Conservation (phyloP, 805 yeast species). For the Wickerhamomyces mucosus region DNA sequence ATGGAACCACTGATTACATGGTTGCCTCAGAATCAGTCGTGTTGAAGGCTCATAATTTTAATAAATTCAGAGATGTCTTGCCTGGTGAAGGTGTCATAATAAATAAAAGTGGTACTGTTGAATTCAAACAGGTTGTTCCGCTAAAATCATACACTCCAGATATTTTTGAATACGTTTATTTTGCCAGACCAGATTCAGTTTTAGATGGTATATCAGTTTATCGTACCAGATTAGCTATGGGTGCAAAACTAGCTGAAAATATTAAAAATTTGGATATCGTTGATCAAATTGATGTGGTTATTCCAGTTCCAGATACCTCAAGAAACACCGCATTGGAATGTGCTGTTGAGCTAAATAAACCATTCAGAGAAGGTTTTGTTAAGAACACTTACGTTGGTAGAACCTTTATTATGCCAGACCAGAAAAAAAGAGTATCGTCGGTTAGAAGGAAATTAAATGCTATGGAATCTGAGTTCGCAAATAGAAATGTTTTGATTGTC, state of each 20-base stretch:
- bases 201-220: constrained; percentile 96
- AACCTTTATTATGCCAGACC: constrained; percentile 98
- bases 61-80: constrained; percentile 65
- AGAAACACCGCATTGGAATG: constrained; percentile 91
- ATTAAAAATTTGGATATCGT: constrained; percentile 43
- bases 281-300: constrained; percentile 78
- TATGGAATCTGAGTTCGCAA: constrained; percentile 86
- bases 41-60: constrained; percentile 82
- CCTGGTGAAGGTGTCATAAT: constrained; percentile 98
- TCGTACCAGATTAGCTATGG: constrained; percentile 89
- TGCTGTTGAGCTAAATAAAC: constrained; percentile 69
- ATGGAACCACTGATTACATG: constrained; percentile 82
- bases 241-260: constrained; percentile 73
- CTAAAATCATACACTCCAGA: constrained; percentile 82
- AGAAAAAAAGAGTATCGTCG: constrained; percentile 84
- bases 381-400: constrained; percentile 96
- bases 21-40: constrained; percentile 94
- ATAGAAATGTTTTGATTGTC: constrained; percentile 76
- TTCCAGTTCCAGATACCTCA: constrained; percentile 98
- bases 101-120: constrained; percentile 70
- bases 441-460: constrained; percentile 94
- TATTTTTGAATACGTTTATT: constrained; percentile 93
- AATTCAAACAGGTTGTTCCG: constrained; percentile 79
- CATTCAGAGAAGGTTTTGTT: constrained; percentile 95
- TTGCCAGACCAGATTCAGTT: constrained; percentile 96